A percentile compares a stretch with the other conserved stretches of the same genome.
Evolutionary conservation across 2,329 filamentous ascomycete species (phyloP).

Genomic region (Microcera coccophila): DNA sequence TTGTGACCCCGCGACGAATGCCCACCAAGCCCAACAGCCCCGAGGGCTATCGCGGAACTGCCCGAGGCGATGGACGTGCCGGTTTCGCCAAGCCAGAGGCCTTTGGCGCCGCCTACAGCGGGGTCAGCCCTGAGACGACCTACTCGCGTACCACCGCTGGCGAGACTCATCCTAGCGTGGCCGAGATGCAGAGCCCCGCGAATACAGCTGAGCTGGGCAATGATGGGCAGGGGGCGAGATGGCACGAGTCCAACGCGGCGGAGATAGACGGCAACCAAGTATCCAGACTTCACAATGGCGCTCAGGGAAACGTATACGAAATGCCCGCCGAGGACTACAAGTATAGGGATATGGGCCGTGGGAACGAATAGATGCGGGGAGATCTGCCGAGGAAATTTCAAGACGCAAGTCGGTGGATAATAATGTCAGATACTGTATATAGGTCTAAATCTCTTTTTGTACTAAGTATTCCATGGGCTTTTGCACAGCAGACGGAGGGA

Average conservation of each 20-base stretch:
- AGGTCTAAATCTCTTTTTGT: slow-evolving; percentile 20
- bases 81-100: slow-evolving; percentile 38
- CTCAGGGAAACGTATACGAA: slow-evolving; percentile 38
- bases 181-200: slow-evolving; percentile 23
- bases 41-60: slow-evolving; percentile 40
- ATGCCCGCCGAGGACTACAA: slow-evolving; percentile 39
- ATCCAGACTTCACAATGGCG: slow-evolving; percentile 21
- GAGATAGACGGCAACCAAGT: slow-evolving; percentile 39
- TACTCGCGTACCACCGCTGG: slow-evolving; percentile 20
- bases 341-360: slow-evolving; percentile 18
- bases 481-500: slow-evolving; percentile 12
- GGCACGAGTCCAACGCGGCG: slow-evolving; percentile 34
- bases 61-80: slow-evolving; percentile 37
- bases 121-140: slow-evolving; percentile 23
- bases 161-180: slow-evolving; percentile 16
- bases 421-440: slow-evolving; percentile 31
- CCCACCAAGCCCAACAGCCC: slow-evolving; percentile 22
- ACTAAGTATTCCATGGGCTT: slow-evolving; percentile 14
- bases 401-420: slow-evolving; percentile 16
- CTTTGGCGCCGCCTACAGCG: slow-evolving; percentile 30
- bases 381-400: background rate
- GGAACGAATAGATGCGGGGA: background rate
- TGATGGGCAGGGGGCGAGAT: slow-evolving; percentile 30
- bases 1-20: slow-evolving; percentile 24
- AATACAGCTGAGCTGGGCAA: slow-evolving; percentile 33